Conservation (phyloP, 106 monocot genomes). For the Dendrobium officinale region DNA sequence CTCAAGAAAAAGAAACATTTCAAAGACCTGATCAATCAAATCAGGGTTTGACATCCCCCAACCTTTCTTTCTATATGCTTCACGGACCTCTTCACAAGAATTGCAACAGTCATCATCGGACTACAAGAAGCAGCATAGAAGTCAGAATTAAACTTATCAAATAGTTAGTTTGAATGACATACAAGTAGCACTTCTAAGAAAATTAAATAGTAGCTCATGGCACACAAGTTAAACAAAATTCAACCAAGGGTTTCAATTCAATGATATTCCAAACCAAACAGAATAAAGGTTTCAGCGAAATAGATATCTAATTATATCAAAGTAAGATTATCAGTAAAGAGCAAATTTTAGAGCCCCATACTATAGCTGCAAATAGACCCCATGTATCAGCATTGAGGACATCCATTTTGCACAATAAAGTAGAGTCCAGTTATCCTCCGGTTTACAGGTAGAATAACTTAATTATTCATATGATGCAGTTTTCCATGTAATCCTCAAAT, state of each 20-base stretch:
- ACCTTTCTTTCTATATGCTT: slow-evolving; percentile 93
- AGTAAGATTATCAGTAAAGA: not conserved
- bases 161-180: not conserved
- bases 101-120: slow-evolving; percentile 95
- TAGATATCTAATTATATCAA: not conserved
- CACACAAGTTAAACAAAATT: not conserved
- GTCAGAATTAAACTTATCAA: not conserved
- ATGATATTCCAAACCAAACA: not conserved
- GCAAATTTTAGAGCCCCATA: not conserved
- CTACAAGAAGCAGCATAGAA: slow-evolving; percentile 24
- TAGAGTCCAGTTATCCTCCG: not conserved
- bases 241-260: slow-evolving; percentile 1
- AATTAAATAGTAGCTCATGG: not conserved
- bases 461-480: not conserved
- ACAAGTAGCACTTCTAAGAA: not conserved
- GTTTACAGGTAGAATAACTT: not conserved
- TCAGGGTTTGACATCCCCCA: slow-evolving; percentile 88
- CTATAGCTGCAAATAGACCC: not conserved
- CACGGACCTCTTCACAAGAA: slow-evolving; percentile 96
- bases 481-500: not conserved
- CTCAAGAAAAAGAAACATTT: not conserved
- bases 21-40: slow-evolving; percentile 80
- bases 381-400: not conserved
- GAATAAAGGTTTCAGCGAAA: not conserved
- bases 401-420: not conserved